These are phyloP conservation scores for Graphilbum ipis-grandicollis DNA, from an alignment of 2,329 filamentous ascomycete genomes.

Conservation along the genomic window DNA sequence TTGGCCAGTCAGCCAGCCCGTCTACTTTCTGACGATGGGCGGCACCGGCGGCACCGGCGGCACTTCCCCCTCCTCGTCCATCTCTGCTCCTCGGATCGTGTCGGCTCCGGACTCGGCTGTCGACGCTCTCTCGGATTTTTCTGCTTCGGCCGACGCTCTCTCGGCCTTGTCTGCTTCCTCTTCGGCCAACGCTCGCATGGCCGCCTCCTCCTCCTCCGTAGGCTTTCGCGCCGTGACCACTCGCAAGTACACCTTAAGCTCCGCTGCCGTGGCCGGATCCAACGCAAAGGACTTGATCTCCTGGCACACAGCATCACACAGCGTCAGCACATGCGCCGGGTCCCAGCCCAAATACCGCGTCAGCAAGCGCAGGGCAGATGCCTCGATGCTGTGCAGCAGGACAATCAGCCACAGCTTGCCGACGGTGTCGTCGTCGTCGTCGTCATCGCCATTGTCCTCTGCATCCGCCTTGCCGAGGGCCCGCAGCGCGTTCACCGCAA, in stretches of 20 bases:
- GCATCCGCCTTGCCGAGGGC: slow-evolving; percentile 17
- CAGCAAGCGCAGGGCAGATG: slow-evolving; percentile 28
- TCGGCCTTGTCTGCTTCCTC: neutral
- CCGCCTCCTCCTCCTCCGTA: slow-evolving; percentile 5
- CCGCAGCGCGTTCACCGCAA: slow-evolving; percentile 30
- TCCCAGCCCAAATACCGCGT: slow-evolving; percentile 36
- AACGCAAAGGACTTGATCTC: slow-evolving; percentile 32
- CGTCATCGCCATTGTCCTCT: neutral
- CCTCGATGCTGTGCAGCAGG: slow-evolving; percentile 22
- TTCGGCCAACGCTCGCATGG: neutral
- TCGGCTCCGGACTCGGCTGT: neutral
- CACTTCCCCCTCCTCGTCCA: too few relatives aligned
- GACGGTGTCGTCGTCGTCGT: slow-evolving; percentile 8
- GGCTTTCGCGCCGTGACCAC: slow-evolving; percentile 35
- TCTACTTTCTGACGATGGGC: too few relatives aligned
- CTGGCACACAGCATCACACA: slow-evolving; percentile 27
- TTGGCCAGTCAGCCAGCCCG: too few relatives aligned
- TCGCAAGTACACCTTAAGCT: slow-evolving; percentile 28
- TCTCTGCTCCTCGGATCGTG: too few relatives aligned
- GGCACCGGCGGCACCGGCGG: too few relatives aligned
- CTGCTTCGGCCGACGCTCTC: too few relatives aligned
- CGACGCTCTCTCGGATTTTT: too few relatives aligned
- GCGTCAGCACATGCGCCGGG: slow-evolving; percentile 25
- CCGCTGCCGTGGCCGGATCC: slow-evolving; percentile 23
- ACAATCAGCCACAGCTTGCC: slow-evolving; percentile 27